Base-by-base conservation (phyloP, 2,329 filamentous ascomycete species). In the Fusarium sp. region DNA sequence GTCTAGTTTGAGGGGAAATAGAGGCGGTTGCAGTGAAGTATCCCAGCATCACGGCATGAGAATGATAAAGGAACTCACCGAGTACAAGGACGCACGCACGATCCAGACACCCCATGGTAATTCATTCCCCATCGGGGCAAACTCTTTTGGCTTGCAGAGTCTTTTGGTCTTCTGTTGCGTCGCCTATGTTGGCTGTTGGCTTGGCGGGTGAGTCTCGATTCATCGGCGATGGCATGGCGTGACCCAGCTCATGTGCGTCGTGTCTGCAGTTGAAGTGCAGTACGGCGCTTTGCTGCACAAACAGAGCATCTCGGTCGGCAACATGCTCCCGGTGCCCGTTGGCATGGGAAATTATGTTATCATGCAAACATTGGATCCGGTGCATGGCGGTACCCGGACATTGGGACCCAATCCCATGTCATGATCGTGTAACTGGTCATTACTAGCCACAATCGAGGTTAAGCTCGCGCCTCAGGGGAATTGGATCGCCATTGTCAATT, bases 391-490 rank as follows among this genome's bases (percentile, higher is more conserved):
- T 42, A 46, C 52, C 45, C 39, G 59, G 42, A 27, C 36, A 31
- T 20, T 33, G 27, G 44, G 45, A 56, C 46, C 11, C 31, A 68
- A 45, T 46, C 17, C 38, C 35, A 53, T 57, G 73, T 63, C 58
- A 57, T 52, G 52, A 62, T 65, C 31, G 57, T 70, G 58, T 56
- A 70, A 70, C 46, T 65, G 56, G 44, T 52, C 50, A 53, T 69
- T 61, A 73, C 69, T 69, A 75, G 74, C 75, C 75, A 76, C 75
- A 76, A 62, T 72, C 64, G 60, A 73, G 36, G 63, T 39, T 27
- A 27, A 75, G 62, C 70, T 71, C 63, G 65, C 70, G 70, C 74
- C 72, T 69, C 70, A 74, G 58, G 63, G 62, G 63, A 64, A 64
- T n/a, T 33, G 29, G 45, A 45, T 57, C 38, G 22, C 41, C 13